Evolutionary conservation across 495 filamentous ascomycete genomes (phyloP).

Genomic region (Penicillium angulare): DNA sequence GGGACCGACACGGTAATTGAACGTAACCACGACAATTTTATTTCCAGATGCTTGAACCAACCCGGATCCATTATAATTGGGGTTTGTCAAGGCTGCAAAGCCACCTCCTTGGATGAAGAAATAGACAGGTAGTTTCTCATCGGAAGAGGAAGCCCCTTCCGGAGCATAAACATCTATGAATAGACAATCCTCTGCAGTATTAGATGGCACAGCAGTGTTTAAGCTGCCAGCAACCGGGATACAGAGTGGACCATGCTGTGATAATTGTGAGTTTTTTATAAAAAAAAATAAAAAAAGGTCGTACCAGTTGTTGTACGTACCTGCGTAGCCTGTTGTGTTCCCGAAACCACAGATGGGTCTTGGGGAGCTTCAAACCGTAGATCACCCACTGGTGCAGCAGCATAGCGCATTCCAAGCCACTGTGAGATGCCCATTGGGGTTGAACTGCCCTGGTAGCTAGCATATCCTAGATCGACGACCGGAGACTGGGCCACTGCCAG

Average conservation of each 20-base stretch:
- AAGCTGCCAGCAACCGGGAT: conserved; percentile 41
- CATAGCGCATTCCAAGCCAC: conserved; percentile 68
- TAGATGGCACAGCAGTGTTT: conserved; percentile 23
- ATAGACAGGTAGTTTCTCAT: conserved; percentile 60
- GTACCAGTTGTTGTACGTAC: too few relatives aligned
- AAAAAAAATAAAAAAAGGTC: too few relatives aligned
- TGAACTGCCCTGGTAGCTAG: conserved; percentile 36
- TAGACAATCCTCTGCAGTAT: conserved; percentile 68
- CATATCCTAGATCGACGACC: conserved; percentile 44
- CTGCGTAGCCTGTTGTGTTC: conserved; percentile 43
- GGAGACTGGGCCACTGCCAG: conserved; percentile 18
- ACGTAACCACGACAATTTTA: conserved; percentile 67
- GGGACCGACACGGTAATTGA: conserved; percentile 77
- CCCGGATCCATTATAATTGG: conserved; percentile 63
- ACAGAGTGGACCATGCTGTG: conserved; percentile 52
- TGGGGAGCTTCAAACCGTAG: conserved; percentile 60
- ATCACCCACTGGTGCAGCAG: conserved; percentile 55
- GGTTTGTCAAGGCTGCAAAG: conserved; percentile 60
- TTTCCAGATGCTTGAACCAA: conserved; percentile 58
- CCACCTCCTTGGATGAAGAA: conserved; percentile 79
- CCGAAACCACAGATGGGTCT: conserved; percentile 43
- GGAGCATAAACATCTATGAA: conserved; percentile 75
- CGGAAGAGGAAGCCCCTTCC: conserved; percentile 38
- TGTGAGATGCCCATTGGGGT: conserved; percentile 50
- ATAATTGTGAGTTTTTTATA: neutral